Base-by-base conservation (phyloP, 139 green algal species). In the Astrephomene gubernaculifera region DNA sequence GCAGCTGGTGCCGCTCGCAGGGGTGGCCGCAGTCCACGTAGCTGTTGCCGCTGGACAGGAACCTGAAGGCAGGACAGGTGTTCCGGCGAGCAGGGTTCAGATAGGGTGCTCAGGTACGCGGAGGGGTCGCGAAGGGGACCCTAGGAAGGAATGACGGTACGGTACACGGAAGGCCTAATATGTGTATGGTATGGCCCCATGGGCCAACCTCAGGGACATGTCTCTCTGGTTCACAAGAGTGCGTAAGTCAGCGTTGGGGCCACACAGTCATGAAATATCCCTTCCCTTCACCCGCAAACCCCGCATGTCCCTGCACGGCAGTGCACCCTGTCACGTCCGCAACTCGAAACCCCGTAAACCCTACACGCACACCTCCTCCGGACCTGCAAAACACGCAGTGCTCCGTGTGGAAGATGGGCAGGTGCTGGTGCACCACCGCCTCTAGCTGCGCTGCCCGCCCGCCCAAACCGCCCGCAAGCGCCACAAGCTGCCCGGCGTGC, bases 351-450 rank as follows among this genome's bases (percentile, higher is more conserved):
- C 12, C 57, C 63, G 7, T 17, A 70, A 17, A 19, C 17, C 57
- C 0, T 1, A n/a, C 57, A 21, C 1, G 21, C 27, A 49, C 72
- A 87, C 71, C 86, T 91, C 52, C 89, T 92, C 60, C 94, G 95
- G 22, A 90, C 86, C 89, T 93, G 72, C 89, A 93, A 70, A 96
- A 97, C 21, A 96, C 94, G 84, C 96, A 97, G 91, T 97, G 94
- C 90, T 97, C 94, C 5, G 95, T 97, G 90, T 98, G 95, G 87
- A 98, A 97, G 86, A 97, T 95, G 74, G 96, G 94, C 38, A 98
- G 84, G 89, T 98, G 94, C 80, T 95, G 90, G 82, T 97, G 94
- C 44, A 96, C 39, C 17, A 98, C 89, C 2, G 89, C 89, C 89
- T 98, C 95, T 57, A 98, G 74, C 49, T 69, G 60, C 29, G 63